Base-by-base conservation (phyloP, 2,329 filamentous ascomycete species). In the Dactylellina haptotyla region DNA sequence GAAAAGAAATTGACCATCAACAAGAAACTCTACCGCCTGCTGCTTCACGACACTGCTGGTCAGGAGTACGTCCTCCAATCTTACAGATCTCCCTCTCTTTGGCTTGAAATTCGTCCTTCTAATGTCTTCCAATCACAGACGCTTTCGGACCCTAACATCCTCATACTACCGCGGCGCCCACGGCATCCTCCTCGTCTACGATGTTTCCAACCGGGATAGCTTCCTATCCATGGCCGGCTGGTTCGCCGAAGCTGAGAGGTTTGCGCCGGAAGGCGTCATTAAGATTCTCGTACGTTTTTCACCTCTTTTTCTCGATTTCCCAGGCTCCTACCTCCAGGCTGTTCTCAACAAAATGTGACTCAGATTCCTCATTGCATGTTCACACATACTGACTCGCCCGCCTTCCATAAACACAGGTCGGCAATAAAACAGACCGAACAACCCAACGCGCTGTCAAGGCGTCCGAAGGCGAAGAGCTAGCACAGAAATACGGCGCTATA, bases 1-100 rank as follows among this genome's bases (percentile, higher is more conserved):
- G 84, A 86, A 61, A 87, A 87, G 77, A 86, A 82, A 54, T 80
- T 87, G 37, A 83, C 83, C 12, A 82, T 87, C 64, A 82, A 83
- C 53, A 84, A 84, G 41, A 84, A 83, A 77, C 81, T 83, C 2
- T 86, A 86, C 75, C 82, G 84, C 25, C 77, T 87, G 20, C 85
- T 84, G 48, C 82, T 87, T 56, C 85, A 87, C 75, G 84, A 85
- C 71, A 85, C 84, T 12, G 83, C 77, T 12, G 77, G 77, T 25
- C 77, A 78, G 75, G 77, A 77, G 77, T 73, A 54, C 41, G 71
- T 75, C 45, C 16, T 12, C 37, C 16, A 18, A 23, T 20, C 9
- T 3, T 6, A 23, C 41, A 20, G 4, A 14, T 10, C 41, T 6
- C 4, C 6, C 37, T 4, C 12, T 16, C 18, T 5, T 1, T n/a